Evolutionary conservation across 2,329 filamentous ascomycete genomes (phyloP), one percentile per base, ranked within the genome.

Genomic region (Zasmidium angulare): DNA sequence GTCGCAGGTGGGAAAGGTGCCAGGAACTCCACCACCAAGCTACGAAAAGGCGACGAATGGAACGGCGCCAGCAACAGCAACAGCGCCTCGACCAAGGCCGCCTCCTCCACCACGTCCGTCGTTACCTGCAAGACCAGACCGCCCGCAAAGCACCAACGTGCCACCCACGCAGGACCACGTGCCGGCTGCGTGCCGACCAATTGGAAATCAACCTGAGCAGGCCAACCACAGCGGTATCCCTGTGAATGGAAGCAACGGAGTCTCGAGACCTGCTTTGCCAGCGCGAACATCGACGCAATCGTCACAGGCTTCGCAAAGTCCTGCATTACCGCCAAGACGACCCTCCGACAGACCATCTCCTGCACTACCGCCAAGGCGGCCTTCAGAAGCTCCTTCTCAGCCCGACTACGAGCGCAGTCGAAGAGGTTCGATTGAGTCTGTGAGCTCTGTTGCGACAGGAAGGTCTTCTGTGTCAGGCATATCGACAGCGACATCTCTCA

Each of bases 391-490:
- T 2, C 64, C 66, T 22, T 69, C 68, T 29, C 63, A 64, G 50
- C 58, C 68, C 31, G 67, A 66, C 1, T 66, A 63, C 48, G 52
- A 59, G 2, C 63, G 73, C 9, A 71, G 68, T 43, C 74, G 78
- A 46, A 73, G 73, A 60, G 72, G 68, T 7, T 83, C 81, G 0
- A 69, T 70, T 23, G 84, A 84, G 52, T 85, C 83, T 1, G 74
- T 81, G 48, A 79, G 80, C 17, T 85, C 84, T 10, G 74, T 76
- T 66, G 78, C 74, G 3, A 81, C 78, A 17, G 73, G 72, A 3
- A 72, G 74, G 17, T 82, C 79, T 2, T 81, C 79, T 3, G 69
- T 80, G 10, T 84, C 83, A 12, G 78, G 78, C 51, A 73, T 75
- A 9, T 83, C 82, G 1, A 77, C 76, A 40, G 63, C 66, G 1